A percentile compares a stretch with the other conserved stretches of the same genome.
phyloP scores from a whole-genome alignment of 495 filamentous ascomycete genomes.

The Trichoderma virens region DNA sequence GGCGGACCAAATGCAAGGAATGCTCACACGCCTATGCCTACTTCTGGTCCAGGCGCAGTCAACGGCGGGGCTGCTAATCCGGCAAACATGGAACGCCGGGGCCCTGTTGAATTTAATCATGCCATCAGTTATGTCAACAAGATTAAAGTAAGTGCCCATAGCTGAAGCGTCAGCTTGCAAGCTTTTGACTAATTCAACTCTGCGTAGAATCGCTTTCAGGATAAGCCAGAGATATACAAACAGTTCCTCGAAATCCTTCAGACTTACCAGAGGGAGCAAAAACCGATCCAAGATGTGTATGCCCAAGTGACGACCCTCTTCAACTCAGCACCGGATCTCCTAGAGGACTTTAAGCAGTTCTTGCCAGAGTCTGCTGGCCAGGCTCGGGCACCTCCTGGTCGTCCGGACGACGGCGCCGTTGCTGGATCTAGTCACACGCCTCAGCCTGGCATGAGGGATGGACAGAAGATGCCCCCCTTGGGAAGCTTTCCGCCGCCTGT shows the following conservation, averaged over 20 bases:
- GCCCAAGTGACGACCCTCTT: constrained; percentile 94
- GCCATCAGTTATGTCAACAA: constrained; percentile 99
- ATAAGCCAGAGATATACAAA: constrained; percentile 97
- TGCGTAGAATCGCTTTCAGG: constrained; percentile 84
- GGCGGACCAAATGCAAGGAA: constrained; percentile 58
- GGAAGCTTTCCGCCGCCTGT: constrained; percentile 86
- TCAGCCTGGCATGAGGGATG: constrained; percentile 39
- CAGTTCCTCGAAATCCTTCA: constrained; percentile 98
- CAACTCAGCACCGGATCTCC: constrained; percentile 84
- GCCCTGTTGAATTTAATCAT: constrained; percentile 98
- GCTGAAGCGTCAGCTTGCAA: constrained; percentile 3
- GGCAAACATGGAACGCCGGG: constrained; percentile 68
- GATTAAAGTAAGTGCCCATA: constrained; percentile 67
- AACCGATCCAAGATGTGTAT: constrained; percentile 98
- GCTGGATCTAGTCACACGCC: constrained; percentile 36
- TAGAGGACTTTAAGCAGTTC: constrained; percentile 99
- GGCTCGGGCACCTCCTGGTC: constrained; percentile 64
- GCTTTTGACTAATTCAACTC: constrained; percentile 5
- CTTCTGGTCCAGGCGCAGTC: constrained; percentile 28
- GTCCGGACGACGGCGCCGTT: constrained; percentile 54
- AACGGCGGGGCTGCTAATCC: constrained; percentile 43
- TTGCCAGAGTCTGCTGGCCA: constrained; percentile 93
- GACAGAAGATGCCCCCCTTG: constrained; percentile 77
- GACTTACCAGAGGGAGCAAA: constrained; percentile 96
- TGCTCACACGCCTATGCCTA: constrained; percentile 46